A percentile compares a stretch with the other conserved stretches of the same genome.
These are phyloP conservation scores for Tylopilus sp. DNA, from an alignment of 1,284 basidiomycete species.

Conservation along the genomic window DNA sequence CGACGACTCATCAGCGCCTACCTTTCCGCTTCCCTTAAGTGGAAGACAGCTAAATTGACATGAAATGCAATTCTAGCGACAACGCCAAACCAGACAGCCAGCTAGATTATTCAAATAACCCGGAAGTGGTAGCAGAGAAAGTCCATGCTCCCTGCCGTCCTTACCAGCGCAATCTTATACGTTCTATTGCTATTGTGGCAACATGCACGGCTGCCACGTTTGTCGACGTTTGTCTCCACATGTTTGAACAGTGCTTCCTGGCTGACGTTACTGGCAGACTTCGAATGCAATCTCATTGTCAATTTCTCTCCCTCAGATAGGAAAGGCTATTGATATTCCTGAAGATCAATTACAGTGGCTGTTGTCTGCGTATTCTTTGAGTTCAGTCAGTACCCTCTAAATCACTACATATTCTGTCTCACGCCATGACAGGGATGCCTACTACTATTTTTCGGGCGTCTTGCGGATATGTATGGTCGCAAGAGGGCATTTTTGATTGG, in stretches of 20 bases:
- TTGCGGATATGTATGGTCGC: slow-evolving; percentile 73
- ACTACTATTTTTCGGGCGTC: slow-evolving; percentile 65
- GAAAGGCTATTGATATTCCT: slow-evolving; percentile 47
- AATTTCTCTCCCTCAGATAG: slow-evolving; percentile 66
- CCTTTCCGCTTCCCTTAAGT: background rate
- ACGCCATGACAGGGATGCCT: slow-evolving; percentile 60
- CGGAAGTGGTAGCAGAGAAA: slow-evolving; percentile 19
- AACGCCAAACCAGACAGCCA: slow-evolving; percentile 11
- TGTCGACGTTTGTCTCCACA: slow-evolving; percentile 45
- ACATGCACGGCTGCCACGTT: slow-evolving; percentile 56
- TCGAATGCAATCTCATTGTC: slow-evolving; percentile 47
- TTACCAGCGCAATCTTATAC: slow-evolving; percentile 22
- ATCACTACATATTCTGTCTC: background rate
- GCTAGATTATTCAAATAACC: slow-evolving; percentile 2
- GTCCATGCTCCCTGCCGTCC: background rate
- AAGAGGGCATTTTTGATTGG: slow-evolving; percentile 64
- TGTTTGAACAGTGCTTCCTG: background rate
- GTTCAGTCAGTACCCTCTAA: slow-evolving; percentile 38
- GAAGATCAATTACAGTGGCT: slow-evolving; percentile 67
- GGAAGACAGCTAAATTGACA: background rate
- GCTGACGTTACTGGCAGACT: slow-evolving; percentile 33
- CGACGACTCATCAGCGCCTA: background rate
- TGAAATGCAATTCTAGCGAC: slow-evolving; percentile 10
- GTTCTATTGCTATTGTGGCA: slow-evolving; percentile 45
- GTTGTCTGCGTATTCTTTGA: slow-evolving; percentile 49